Evolutionary conservation across 2,329 filamentous ascomycete species (phyloP), one percentile per base, ranked within the genome.

Genomic region (Ophiostoma australiae): DNA sequence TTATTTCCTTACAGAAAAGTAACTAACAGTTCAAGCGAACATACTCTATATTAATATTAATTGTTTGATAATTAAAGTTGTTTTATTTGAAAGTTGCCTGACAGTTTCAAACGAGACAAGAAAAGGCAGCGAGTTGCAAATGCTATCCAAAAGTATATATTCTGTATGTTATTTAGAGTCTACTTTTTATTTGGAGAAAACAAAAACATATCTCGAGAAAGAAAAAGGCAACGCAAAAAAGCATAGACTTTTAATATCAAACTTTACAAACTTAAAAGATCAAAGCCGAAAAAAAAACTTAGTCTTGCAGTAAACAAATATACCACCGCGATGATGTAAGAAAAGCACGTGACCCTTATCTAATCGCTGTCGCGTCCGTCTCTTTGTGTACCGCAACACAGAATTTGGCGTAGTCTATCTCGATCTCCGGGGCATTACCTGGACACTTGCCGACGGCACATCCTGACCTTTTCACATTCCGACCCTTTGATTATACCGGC

Each of bases 341-440:
- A 61, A 48, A 55, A 35, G 11, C 70, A 71, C 70, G 70, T 72
- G 71, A 70, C 65, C 27, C 65, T 68, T 72, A 72, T 72, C 71
- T 72, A 70, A 72, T 72, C 71, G 65, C 33, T 37, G 58, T 52
- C 68, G 71, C 66, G 68, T 70, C 63, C 41, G 58, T 55, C n/a
- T 17, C 66, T 37, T 70, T 41, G 58, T 69, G 58, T 31, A 58
- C 52, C 52, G 23, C 35, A 69, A 72, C 67, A 70, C 70, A 72
- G 69, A 67, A 67, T 70, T 70, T 70, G 71, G 71, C 69, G 69
- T 70, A 70, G 69, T 70, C 58, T 58, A 69, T n/a, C 67, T 65
- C 58, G 70, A 44, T 71, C 58, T 33, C 58, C 13, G 67, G n/a
- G 27, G 52, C 70, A 44, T 61, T 37, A 27, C 39, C 67, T 44